Base-by-base conservation (phyloP, 1,139 yeast genomes). In the Diutina pseudorugosa region DNA sequence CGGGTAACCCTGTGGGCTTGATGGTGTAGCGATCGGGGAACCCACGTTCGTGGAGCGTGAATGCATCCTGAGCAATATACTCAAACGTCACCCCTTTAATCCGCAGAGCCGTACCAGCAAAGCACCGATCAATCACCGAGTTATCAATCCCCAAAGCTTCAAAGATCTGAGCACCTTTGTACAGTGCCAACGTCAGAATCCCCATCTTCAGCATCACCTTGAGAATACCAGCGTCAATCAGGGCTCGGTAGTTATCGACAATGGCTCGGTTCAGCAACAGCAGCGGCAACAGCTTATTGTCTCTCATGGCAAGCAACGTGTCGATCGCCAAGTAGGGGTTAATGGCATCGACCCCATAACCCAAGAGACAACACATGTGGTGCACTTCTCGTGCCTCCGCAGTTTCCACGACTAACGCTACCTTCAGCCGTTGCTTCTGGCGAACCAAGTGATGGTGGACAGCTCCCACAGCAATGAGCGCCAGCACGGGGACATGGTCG, bases 161-260 rank as follows among this genome's bases (percentile, higher is more conserved):
- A 66, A 93, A 93, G 64, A 93, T 93, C 72, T 93, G 98, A 21
- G 98, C 98, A 69, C 98, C 98, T 71, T 93, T 93, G 72, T 93
- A 93, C 21, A 96, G 88, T 23, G 97, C 96, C 67, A 93, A 76
- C 41, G 98, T 93, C 43, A 98, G 91, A 62, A 93, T 93, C 76
- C 98, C 98, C 98, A 93, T 93, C 76, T 93, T 93, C 50, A 97
- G 88, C 98, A 93, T 93, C 56, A 93, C 97, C 73, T 93, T 93
- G 64, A 89, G 75, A 59, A 93, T 85, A 70, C 98, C 98, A 55
- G 90, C 84, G 65, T 91, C 95, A 57, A 87, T 76, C 19, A 97
- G 83, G 58, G 79, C 74, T 67, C 84, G 85, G 73, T 88, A 93
- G 73, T 93, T 91, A 53, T 73, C 74, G 57, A 91, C 69, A 57